These are phyloP conservation scores for Candida qinlingensis DNA, from an alignment of 805 yeast genomes.

Conservation along the genomic window DNA sequence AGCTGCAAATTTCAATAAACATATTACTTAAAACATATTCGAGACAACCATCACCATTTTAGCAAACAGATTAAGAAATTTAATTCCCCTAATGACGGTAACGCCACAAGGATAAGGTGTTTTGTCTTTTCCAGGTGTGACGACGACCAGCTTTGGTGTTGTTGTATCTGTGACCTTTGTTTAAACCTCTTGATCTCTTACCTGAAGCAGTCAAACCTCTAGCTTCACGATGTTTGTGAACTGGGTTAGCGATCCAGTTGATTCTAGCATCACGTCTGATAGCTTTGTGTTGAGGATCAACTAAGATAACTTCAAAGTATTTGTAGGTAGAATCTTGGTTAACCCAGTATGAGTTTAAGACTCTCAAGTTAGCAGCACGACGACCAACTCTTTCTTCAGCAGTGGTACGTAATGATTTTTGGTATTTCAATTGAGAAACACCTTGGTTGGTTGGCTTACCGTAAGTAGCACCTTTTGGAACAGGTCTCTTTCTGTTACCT, in stretches of 20 bases:
- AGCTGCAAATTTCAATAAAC: constrained; percentile 1
- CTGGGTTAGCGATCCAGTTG: constrained; percentile 99
- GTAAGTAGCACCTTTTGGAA: constrained; percentile 99
- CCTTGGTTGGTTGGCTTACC: constrained; percentile 99
- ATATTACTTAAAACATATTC: not conserved
- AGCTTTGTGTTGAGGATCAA: constrained; percentile 97
- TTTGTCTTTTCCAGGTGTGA: constrained; percentile 99
- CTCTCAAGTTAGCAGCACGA: constrained; percentile 98
- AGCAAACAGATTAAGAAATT: constrained; percentile 4
- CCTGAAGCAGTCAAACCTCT: constrained; percentile 98
- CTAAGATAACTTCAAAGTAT: constrained; percentile 96
- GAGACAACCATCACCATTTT: constrained; percentile 2
- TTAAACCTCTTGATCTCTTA: constrained; percentile 99
- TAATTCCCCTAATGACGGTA: constrained; percentile 58
- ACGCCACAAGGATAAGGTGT: constrained; percentile 99
- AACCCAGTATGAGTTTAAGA: constrained; percentile 99
- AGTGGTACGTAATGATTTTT: constrained; percentile 94
- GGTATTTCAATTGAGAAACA: constrained; percentile 98
- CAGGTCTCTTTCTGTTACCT: constrained; percentile 99
- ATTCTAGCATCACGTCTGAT: constrained; percentile 97
- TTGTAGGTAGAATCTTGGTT: constrained; percentile 99
- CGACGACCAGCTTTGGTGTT: constrained; percentile 98
- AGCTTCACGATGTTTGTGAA: constrained; percentile 99
- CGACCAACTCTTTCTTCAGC: constrained; percentile 99
- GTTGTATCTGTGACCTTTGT: constrained; percentile 99